Evolutionary conservation across 2,329 filamentous ascomycete genomes (phyloP), one percentile per base, ranked within the genome.

Genomic region (Eutypella sp.): DNA sequence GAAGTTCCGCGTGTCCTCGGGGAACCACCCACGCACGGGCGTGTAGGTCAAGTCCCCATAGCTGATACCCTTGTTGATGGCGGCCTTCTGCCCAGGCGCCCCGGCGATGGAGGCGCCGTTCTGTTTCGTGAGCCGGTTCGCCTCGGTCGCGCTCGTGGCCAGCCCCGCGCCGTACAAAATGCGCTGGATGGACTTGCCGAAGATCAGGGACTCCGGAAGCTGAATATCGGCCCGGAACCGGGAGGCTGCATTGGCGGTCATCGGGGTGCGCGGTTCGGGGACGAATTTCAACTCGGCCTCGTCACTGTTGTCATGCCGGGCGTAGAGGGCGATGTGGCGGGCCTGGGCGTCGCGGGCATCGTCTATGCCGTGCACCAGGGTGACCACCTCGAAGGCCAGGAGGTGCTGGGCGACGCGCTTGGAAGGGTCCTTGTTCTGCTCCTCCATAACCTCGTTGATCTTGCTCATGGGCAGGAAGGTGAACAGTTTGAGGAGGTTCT

Each of bases 401-500:
- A 76, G 70, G 60, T 96, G 91, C 57, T 99, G 92, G 3, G 92
- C 90, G 46, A 81, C 63, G 24, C 93, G 82, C 66, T 84, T 81
- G 1, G 82, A 76, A 0, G 87, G 87, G 46, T 91, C 78, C 23
- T 73, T 52, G 8, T 66, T 67, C 55, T 97, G 91, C 50, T 84
- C 65, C 25, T 71, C 64, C 79, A 97, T 87, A 43, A 87, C 65
- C 13, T 71, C 58, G 3, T 74, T 61, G 53, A 99, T 95, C n/a
- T 81, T 65, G 7, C 75, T 60, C 2, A 87, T 57, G 1, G 92
- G 87, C 31, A 96, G 67, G 62, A 99, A 96, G 0, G 93, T 99
- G 63, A 99, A 90, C 19, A 96, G 78, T 61, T 88, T 92, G 34
- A 99, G 74, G 51, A 95, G 85, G 25, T 75, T 78, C 65, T 90